Conservation (phyloP, 1,284 basidiomycete genomes). For the Puccinia coronata region DNA sequence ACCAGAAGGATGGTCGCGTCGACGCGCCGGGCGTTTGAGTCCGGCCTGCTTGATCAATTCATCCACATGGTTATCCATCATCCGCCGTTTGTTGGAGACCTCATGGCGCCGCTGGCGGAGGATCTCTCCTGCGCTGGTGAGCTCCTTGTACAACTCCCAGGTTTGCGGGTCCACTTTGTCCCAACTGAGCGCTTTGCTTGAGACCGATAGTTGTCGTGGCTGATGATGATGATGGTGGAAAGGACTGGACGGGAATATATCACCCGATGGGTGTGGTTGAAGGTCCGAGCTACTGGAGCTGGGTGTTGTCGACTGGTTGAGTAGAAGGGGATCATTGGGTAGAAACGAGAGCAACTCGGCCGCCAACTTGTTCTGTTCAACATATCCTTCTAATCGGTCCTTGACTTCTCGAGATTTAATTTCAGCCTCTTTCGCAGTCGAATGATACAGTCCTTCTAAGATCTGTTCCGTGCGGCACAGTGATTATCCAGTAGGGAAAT, state of each 20-base stretch:
- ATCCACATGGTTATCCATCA: slow-evolving; percentile 15
- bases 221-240: background rate
- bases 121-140: slow-evolving; percentile 9
- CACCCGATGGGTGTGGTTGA: background rate
- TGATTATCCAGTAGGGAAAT: background rate
- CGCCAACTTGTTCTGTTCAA: slow-evolving; percentile 18
- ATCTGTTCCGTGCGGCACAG: background rate
- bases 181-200: background rate
- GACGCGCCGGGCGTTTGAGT: background rate
- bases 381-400: slow-evolving; percentile 24
- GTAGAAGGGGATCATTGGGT: background rate
- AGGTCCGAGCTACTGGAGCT: background rate
- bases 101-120: slow-evolving; percentile 18
- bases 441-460: slow-evolving; percentile 4
- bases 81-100: slow-evolving; percentile 27
- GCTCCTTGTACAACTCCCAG: slow-evolving; percentile 2
- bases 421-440: slow-evolving; percentile 22
- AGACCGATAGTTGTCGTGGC: background rate
- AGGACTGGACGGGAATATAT: background rate
- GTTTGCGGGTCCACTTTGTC: slow-evolving; percentile 5
- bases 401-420: slow-evolving; percentile 24
- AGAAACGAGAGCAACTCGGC: slow-evolving; percentile 3
- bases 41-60: slow-evolving; percentile 29
- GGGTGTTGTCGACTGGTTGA: background rate
- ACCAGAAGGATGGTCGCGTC: background rate